phyloP scores from a whole-genome alignment of 139 green algal species.

The Tetradesmus lagerheimii region DNA sequence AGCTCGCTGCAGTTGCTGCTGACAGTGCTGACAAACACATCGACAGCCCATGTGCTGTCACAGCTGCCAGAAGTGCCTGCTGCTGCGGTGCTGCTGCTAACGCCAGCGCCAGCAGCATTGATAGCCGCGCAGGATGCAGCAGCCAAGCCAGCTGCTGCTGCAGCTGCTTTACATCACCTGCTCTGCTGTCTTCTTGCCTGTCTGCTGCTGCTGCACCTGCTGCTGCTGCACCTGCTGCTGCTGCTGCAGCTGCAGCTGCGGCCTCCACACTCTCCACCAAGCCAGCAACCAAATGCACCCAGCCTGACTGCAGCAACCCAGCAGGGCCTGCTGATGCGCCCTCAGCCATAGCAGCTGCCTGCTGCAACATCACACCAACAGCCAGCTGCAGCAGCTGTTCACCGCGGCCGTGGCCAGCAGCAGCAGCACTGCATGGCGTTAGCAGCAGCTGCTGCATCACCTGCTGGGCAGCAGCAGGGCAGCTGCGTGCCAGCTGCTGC shows the following conservation, averaged over 20 bases:
- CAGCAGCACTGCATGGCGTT: not conserved
- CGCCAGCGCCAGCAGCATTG: not conserved
- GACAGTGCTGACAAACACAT: not conserved
- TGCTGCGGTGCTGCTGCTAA: not conserved
- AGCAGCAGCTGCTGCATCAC: constrained; percentile 19
- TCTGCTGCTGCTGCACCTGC: not conserved
- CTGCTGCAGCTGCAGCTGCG: not conserved
- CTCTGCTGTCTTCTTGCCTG: not conserved
- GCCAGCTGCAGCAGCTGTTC: not conserved
- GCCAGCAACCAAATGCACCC: not conserved
- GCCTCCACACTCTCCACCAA: not conserved
- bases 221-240: not conserved
- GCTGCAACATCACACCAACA: not conserved
- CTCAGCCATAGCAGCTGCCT: not conserved
- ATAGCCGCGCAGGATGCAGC: not conserved
- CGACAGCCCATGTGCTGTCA: not conserved
- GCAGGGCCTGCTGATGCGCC: not conserved
- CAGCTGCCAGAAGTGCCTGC: not conserved
- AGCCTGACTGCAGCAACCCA: not conserved
- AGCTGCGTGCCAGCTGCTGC: not conserved
- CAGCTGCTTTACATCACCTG: not conserved
- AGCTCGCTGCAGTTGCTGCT: not conserved
- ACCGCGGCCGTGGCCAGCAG: not conserved
- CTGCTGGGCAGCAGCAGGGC: not conserved
- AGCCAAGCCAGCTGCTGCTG: constrained; percentile 10